Evolutionary conservation across 148 eudicot genomes (phyloP), one percentile per base, ranked within the genome.

Genomic region (Fagopyrum tataricum): DNA sequence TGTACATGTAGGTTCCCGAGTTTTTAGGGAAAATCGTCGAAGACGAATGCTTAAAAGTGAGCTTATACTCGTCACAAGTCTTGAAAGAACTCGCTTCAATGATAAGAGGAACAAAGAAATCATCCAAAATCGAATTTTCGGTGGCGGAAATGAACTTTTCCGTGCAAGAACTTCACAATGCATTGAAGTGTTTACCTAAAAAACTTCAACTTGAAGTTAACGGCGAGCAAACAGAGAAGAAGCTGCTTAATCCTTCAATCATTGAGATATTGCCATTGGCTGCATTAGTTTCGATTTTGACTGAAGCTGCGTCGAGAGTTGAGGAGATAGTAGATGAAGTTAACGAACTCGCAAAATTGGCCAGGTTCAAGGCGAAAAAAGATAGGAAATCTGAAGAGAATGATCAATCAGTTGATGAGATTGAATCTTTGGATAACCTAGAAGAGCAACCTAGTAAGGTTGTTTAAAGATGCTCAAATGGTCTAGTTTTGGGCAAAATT

Each of bases 241-340:
- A 5, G 20, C 21, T 44, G 0, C 49, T 41, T 4, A 40, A 41
- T 12, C 73, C 85, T 48, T 73, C 87, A 24, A 67, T 94, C 55
- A 72, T 87, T 73, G 91, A 85, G 67, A 76, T 89, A 67, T 77
- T 94, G 79, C 92, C 96, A 13, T 42, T 94, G 41, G 93, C 89
- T 23, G 85, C 97, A 69, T 12, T 86, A 12, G 86, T 85, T 10
- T 81, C 89, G 20, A 79, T 91, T 80, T 72, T 94, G 85, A 79
- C 87, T 0, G 97, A 91, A 86, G 79, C 85, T 61, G 87, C 84
- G 3, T 80, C 77, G 46, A 87, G 97, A 84, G 76, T 85, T 7
- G 96, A 88, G 78, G 86, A 83, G 46, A 81, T 85, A 14, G 90
- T 82, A 0, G 73, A 76, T 9, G 87, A 75, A 71, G 91, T 89